A percentile compares a stretch with the other conserved stretches of the same genome.
phyloP scores from a whole-genome alignment of 352 stramenopile genomes.

The Globisporangium yorkense region DNA sequence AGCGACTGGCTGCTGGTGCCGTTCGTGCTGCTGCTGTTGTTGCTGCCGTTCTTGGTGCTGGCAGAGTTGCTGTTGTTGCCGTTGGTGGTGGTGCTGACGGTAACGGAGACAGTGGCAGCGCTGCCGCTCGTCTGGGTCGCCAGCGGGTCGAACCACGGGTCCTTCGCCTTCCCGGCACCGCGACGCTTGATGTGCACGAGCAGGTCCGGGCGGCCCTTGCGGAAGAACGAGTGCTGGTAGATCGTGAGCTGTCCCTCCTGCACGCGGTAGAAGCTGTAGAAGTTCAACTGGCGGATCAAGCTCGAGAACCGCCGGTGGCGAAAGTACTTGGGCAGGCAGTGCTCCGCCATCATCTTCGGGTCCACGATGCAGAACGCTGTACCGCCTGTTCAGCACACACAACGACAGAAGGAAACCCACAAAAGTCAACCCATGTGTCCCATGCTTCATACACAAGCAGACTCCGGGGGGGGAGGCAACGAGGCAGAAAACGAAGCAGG shows the following conservation, averaged over 20 bases:
- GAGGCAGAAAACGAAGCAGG: background rate
- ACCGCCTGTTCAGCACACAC: conserved; percentile 35
- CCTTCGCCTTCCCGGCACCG: conserved; percentile 76
- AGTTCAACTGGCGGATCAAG: conserved; percentile 89
- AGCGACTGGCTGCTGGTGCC: conserved; percentile 8
- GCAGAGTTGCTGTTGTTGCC: background rate
- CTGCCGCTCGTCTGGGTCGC: conserved; percentile 7
- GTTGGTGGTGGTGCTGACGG: background rate
- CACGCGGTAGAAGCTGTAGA: conserved; percentile 91
- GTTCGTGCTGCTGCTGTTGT: background rate
- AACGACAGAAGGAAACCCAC: background rate
- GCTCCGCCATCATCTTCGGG: conserved; percentile 82
- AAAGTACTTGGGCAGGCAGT: conserved; percentile 89
- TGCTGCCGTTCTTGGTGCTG: conserved; percentile 3
- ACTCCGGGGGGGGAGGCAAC: too few species aligned
- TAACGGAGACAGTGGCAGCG: background rate
- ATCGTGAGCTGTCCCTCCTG: conserved; percentile 81
- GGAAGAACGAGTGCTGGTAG: conserved; percentile 85
- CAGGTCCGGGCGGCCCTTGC: conserved; percentile 71
- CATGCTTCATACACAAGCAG: background rate
- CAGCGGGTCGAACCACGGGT: conserved; percentile 80
- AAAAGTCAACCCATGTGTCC: conserved; percentile 5
- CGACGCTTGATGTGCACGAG: conserved; percentile 83
- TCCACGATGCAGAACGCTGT: conserved; percentile 91
- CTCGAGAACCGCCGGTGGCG: conserved; percentile 85